Base-by-base conservation (phyloP, 441 rosid genomes). In the Jatropha podagrica region DNA sequence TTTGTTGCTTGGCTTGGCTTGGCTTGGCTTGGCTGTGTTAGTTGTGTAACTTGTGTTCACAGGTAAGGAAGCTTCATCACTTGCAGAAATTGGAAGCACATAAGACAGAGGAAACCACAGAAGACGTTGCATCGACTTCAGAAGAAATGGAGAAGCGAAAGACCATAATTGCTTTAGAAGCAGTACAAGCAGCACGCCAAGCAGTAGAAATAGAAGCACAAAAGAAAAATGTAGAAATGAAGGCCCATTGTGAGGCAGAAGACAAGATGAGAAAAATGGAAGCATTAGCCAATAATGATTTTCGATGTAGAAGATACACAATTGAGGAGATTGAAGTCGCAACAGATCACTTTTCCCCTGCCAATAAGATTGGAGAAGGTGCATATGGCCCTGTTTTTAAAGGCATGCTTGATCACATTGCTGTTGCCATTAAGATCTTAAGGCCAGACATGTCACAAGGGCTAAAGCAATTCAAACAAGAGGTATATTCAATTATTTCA, bases 351-450 rank as follows among this genome's bases (percentile, higher is more conserved):
- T 91, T 92, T 71, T 71, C 90, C 27, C 61, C 62, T 23, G 73
- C 86, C 12, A 70, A 67, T 5, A 88, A 91, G 87, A 88, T 92
- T 46, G 95, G 95, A 18, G 97, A 92, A 86, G 98, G 97, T 41
- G 97, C 92, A 41, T 92, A 92, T 71, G 98, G 97, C 74, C 89
- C 96, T 7, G 97, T 92, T 55, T 94, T 73, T 59, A 87, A 75
- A 73, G 92, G 79, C 27, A 63, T 73, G 42, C 90, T 92, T 2
- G 80, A 88, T 78, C 79, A 91, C 78, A 87, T 86, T 65, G 23
- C 83, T 7, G 95, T 94, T 15, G 97, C 96, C 73, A 81, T 94
- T 81, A 91, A 94, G 83, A 79, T 88, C 75, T 72, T 91, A 74
- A 84, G 90, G 72, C 86, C 95, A 32, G 90, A 88, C 54, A 61